Base-by-base conservation (phyloP, 163 green algal species). In the Scenedesmus sp. region DNA sequence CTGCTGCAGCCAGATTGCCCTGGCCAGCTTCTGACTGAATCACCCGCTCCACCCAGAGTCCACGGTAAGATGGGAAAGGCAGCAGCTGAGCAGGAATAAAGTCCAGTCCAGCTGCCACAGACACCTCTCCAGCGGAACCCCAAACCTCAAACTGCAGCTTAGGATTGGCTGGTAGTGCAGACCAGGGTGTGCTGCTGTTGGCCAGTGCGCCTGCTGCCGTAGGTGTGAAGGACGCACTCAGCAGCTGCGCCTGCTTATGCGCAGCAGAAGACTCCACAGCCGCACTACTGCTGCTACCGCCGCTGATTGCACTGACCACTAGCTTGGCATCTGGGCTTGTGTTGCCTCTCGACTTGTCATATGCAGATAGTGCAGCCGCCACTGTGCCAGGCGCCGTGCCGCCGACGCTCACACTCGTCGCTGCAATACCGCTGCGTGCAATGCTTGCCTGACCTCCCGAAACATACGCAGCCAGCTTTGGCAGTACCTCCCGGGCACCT, bases 21-120 rank as follows among this genome's bases (percentile, higher is more conserved):
- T 46, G 34, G 8, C 20, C 64, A 3, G 52, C 62, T 52, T 90
- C 74, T 8, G 23, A 12, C 79, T 94, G 91, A 18, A 96, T 83
- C 3, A 82, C 88, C 9, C 89, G 46, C 90, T 96, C 85, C 64
- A 97, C 90, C 86, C 91, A 95, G 12, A 97, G 82, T 4, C 95
- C 94, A 59, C 93, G 93, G 93, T 95, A 97, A 26, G 88, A 92
- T 56, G 95, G 95, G 89, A 94, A 96, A 2, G 88, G 12, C 67
- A 95, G 89, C 60, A 94, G 88, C 73, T 86, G 46, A 0, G 83
- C 64, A 12, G 94, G 94, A 23, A 93, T 91, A 86, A 96, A 96
- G 82, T 77, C 70, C 46, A 96, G 82, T 12, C 89, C 90, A 6
- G 91, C 92, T 4, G 94, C 86, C 2, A 97, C 77, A 0, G 88